Evolutionary conservation across 805 yeast species (phyloP), one percentile per base, ranked within the genome.

Genomic region (Starmerella cellae): DNA sequence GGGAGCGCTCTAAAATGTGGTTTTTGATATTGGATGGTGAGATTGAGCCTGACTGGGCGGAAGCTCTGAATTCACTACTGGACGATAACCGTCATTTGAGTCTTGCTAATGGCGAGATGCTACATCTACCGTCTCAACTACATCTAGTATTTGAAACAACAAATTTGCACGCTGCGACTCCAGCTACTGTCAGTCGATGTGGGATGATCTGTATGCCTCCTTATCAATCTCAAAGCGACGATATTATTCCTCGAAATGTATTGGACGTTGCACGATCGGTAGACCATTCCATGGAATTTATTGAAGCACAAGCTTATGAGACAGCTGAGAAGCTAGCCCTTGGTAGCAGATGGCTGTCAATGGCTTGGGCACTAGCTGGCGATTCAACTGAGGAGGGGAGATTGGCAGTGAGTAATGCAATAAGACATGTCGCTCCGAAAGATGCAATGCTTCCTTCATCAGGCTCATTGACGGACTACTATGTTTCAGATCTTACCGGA

Each of bases 21-120:
- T 85, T 94, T 91, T 69, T 88, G 45, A 69, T 87, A 0, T 81
- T 88, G 55, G 96, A 88, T 60, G 93, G 96, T 31, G 95, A 84
- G 52, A 73, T 88, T 28, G 96, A 88, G 56, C 96, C 97, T 0
- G 77, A 74, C 31, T 88, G 96, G 94, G 83, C 83, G 1, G 97
- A 88, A 54, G 79, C 80, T 43, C 64, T 88, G 49, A 88, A 88
- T 62, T 80, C 94, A 63, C 91, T 85, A 9, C 65, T 88, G 16
- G 97, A 88, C 60, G 97, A 88, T 51, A 88, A 85, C 60, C 75
- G 73, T 48, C 50, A 80, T 1, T 60, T 88, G 33, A 85, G 96
- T 0, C 63, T 88, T 9, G 91, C 97, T 0, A 84, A 76, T 55
- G 97, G 97, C 31, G 97, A 88, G 57, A 71, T 95, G 19, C 56